phyloP scores from a whole-genome alignment of 495 filamentous ascomycete genomes.

The Hyaloscypha bicolor region DNA sequence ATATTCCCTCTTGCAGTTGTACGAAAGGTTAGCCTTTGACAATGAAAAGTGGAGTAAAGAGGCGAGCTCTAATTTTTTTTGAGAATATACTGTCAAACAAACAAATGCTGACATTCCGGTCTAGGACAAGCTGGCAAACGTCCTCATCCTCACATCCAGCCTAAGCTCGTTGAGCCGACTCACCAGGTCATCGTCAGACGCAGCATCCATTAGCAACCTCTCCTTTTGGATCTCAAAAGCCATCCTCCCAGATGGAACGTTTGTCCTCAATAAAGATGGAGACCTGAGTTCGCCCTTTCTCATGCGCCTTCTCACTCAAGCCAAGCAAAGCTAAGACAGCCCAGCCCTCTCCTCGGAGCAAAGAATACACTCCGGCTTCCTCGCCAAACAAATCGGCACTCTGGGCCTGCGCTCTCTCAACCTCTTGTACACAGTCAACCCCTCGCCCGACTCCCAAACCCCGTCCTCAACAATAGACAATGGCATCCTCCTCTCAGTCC shows the following conservation, averaged over 20 bases:
- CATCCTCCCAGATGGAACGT: conserved; percentile 23
- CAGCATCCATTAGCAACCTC: conserved; percentile 10
- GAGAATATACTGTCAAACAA: not conserved
- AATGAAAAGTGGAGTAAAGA: conserved; percentile 8
- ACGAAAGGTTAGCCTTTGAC: conserved; percentile 1
- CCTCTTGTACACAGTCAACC: conserved; percentile 29
- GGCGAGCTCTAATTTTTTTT: not conserved
- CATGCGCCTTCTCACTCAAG: not conserved
- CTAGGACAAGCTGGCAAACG: conserved; percentile 18
- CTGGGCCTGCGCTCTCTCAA: conserved; percentile 20
- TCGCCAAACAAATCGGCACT: conserved; percentile 16
- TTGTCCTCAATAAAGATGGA: conserved; percentile 24
- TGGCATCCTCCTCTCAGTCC: conserved; percentile 38
- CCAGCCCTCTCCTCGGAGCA: conserved; percentile 8
- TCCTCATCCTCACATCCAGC: conserved; percentile 23
- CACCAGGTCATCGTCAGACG: not conserved
- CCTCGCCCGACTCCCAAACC: conserved; percentile 20
- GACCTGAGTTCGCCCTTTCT: not conserved
- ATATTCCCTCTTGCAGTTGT: conserved; percentile 23
- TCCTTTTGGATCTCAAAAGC: conserved; percentile 27
- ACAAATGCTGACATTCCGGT: not conserved
- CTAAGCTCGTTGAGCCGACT: conserved; percentile 3
- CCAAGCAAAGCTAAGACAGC: not conserved
- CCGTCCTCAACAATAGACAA: not conserved
- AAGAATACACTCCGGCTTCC: not conserved